Percentiles rank a stretch among this genome's conserved stretches.
Evolutionary conservation across 495 filamentous ascomycete species (phyloP).

Genomic region (Penicillium turbatum): DNA sequence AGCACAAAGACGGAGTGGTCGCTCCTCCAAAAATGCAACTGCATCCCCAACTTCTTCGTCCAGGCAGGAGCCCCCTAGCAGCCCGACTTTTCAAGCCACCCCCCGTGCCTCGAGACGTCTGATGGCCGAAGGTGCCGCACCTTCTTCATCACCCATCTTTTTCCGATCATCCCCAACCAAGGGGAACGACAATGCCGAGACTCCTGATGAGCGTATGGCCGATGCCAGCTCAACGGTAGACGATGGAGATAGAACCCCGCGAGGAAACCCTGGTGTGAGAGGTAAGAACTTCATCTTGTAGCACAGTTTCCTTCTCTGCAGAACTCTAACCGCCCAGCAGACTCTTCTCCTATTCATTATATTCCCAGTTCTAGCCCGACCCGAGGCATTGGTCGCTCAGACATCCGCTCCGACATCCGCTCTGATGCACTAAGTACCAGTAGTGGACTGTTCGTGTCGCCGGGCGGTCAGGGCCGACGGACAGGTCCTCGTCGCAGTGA

Average conservation of each 20-base stretch:
- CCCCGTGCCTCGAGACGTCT: slow-evolving; percentile 45
- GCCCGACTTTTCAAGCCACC: slow-evolving; percentile 37
- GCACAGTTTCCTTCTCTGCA: background rate
- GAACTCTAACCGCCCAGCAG: slow-evolving; percentile 37
- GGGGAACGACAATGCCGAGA: slow-evolving; percentile 52
- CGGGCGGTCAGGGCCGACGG: slow-evolving; percentile 47
- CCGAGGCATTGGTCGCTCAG: slow-evolving; percentile 37
- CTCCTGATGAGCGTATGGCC: slow-evolving; percentile 47
- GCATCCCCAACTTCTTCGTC: slow-evolving; percentile 42
- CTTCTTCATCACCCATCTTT: slow-evolving; percentile 77
- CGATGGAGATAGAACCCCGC: slow-evolving; percentile 68
- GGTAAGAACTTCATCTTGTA: slow-evolving; percentile 46
- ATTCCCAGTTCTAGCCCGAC: slow-evolving; percentile 80
- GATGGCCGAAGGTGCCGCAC: slow-evolving; percentile 33
- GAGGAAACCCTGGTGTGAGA: slow-evolving; percentile 60
- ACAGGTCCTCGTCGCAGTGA: slow-evolving; percentile 63
- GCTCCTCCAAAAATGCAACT: slow-evolving; percentile 39
- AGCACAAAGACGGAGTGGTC: slow-evolving; percentile 39
- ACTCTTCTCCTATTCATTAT: slow-evolving; percentile 88
- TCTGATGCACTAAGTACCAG: slow-evolving; percentile 70
- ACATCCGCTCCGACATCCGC: slow-evolving; percentile 47
- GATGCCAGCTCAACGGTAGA: slow-evolving; percentile 58
- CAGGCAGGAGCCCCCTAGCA: slow-evolving; percentile 40
- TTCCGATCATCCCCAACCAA: slow-evolving; percentile 72
- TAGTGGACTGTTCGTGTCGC: slow-evolving; percentile 80